Percentiles rank a stretch among this genome's conserved stretches.
Evolutionary conservation across 148 eudicot genomes (phyloP).

Genomic region (Arbutus unedo): DNA sequence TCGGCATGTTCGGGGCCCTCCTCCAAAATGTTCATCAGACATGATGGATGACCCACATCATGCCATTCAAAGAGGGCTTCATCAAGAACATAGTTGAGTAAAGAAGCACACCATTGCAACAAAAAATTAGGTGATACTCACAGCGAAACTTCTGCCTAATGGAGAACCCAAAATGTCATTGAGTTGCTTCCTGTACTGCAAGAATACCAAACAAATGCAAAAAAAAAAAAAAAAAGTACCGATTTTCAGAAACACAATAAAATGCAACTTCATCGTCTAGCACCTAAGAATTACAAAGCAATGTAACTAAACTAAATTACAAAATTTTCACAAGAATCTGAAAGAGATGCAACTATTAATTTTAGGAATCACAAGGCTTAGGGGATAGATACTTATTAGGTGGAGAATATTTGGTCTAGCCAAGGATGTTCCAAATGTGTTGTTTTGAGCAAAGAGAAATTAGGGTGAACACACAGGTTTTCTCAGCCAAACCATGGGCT

Average conservation of each 20-base stretch:
- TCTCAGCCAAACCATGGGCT: not conserved
- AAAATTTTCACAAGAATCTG: not conserved
- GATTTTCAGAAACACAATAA: not conserved
- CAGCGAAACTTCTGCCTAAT: slow-evolving; percentile 60
- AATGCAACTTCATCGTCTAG: not conserved
- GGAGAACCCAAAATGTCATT: slow-evolving; percentile 67
- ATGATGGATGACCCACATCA: not conserved
- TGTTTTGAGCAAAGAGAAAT: not conserved
- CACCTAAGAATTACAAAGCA: not conserved
- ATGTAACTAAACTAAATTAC: not conserved
- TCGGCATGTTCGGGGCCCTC: not conserved
- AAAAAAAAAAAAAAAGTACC: slow-evolving; percentile 7
- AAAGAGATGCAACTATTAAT: not conserved
- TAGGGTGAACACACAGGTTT: not conserved
- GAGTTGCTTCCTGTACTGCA: slow-evolving; percentile 89
- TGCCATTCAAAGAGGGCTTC: not conserved
- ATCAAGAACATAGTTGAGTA: slow-evolving; percentile 2
- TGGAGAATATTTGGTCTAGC: not conserved
- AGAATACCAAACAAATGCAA: slow-evolving; percentile 22
- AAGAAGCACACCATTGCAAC: not conserved
- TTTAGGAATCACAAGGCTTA: not conserved
- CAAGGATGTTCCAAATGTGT: not conserved
- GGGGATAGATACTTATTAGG: not conserved
- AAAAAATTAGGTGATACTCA: slow-evolving; percentile 33
- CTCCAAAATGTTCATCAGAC: not conserved